A percentile compares a stretch with the other conserved stretches of the same genome.
These are phyloP conservation scores for Talaromyces trachyspermus DNA, from an alignment of 495 filamentous ascomycete genomes.

Conservation along the genomic window DNA sequence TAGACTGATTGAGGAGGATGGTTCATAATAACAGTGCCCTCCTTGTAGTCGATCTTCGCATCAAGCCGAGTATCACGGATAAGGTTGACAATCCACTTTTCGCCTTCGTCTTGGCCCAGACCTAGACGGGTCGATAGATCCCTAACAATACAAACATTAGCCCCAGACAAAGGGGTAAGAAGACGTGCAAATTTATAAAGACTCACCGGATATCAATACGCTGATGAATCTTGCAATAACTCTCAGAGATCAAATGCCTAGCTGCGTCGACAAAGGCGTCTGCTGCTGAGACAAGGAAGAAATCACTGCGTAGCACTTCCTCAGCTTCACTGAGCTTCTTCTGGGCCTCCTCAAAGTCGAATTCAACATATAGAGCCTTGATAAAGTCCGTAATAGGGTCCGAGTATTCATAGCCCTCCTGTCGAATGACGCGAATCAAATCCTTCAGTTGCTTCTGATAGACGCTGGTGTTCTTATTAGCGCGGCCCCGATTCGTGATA, in stretches of 20 bases:
- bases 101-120: conserved; percentile 84
- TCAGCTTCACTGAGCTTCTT: conserved; percentile 85
- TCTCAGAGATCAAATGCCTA: conserved; percentile 92
- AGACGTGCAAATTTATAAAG: too few species aligned
- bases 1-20: conserved; percentile 96
- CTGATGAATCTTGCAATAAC: conserved; percentile 99
- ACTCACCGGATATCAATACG: conserved; percentile 88
- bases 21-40: conserved; percentile 98
- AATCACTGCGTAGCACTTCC: conserved; percentile 84
- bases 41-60: conserved; percentile 98
- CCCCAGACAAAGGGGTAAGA: background rate
- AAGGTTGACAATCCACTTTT: conserved; percentile 99
- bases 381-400: conserved; percentile 95
- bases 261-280: conserved; percentile 92
- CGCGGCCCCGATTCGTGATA: conserved; percentile 85
- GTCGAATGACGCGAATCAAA: conserved; percentile 84
- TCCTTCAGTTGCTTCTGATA: conserved; percentile 99
- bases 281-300: conserved; percentile 82
- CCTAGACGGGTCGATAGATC: conserved; percentile 87
- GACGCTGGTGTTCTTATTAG: conserved; percentile 65
- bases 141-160: conserved; percentile 33
- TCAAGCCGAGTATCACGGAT: conserved; percentile 96
- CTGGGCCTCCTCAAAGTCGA: conserved; percentile 98
- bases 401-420: conserved; percentile 94
- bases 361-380: conserved; percentile 93